A percentile compares a stretch with the other conserved stretches of the same genome.
These are phyloP conservation scores for Leishmania tarentolae DNA, from an alignment of 208 protist genomes.

Conservation along the genomic window DNA sequence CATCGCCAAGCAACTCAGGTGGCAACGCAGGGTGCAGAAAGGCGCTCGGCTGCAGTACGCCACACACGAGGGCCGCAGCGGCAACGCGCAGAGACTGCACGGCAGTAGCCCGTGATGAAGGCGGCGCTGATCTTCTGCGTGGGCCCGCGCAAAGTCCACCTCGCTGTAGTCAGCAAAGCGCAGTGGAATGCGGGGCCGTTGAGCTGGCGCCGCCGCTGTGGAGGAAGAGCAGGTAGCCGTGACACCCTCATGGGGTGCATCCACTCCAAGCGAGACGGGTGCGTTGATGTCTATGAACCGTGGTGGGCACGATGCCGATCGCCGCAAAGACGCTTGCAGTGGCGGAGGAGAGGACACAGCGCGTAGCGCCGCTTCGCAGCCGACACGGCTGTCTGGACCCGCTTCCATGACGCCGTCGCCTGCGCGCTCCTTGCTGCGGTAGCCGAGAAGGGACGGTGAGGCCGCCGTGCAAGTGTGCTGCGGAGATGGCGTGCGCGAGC, in stretches of 20 bases:
- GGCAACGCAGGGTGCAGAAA: slow-evolving; percentile 62
- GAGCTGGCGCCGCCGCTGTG: not conserved
- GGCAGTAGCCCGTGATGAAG: slow-evolving; percentile 48
- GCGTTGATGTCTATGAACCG: not conserved
- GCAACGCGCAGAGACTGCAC: slow-evolving; percentile 77
- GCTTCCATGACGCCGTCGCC: not conserved
- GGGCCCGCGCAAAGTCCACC: slow-evolving; percentile 55
- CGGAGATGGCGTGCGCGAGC: slow-evolving; percentile 8
- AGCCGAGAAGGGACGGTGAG: not conserved
- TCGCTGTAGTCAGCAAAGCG: slow-evolving; percentile 47
- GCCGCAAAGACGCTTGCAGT: not conserved
- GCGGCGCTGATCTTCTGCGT: slow-evolving; percentile 41
- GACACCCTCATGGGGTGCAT: not conserved
- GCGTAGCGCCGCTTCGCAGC: not conserved
- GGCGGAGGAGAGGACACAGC: not conserved
- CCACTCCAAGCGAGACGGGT: not conserved
- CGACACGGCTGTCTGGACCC: not conserved
- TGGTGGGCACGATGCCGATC: not conserved
- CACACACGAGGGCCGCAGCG: slow-evolving; percentile 56
- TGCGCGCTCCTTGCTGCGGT: slow-evolving; percentile 17
- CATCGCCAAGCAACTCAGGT: slow-evolving; percentile 77
- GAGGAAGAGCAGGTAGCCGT: not conserved
- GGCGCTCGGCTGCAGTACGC: slow-evolving; percentile 68
- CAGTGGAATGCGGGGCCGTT: slow-evolving; percentile 20
- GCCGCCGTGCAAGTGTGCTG: not conserved